Conservation (phyloP, 2,329 filamentous ascomycete genomes). For the Dactylellina parvicollis region DNA sequence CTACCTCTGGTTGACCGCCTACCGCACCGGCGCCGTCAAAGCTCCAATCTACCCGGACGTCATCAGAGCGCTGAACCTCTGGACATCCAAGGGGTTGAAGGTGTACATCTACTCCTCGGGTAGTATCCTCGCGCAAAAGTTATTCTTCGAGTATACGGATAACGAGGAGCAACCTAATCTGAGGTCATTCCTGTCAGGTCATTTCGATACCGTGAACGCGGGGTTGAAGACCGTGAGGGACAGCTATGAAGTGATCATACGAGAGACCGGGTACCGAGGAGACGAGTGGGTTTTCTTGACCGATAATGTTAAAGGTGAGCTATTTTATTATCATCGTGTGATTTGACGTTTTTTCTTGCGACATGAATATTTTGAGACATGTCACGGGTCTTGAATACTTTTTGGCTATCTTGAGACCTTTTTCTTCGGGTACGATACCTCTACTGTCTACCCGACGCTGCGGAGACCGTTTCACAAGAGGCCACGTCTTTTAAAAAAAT, state of each 20-base stretch:
- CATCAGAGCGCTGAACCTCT: slow-evolving; percentile 69
- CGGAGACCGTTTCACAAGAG: neutral
- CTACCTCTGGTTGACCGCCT: slow-evolving; percentile 79
- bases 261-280: slow-evolving; percentile 64
- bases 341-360: slow-evolving; percentile 5
- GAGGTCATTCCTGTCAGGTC: slow-evolving; percentile 70
- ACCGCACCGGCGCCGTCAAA: slow-evolving; percentile 73
- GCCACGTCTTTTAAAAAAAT: neutral
- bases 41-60: slow-evolving; percentile 81
- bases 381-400: no score
- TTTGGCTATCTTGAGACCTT: neutral
- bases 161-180: slow-evolving; percentile 70
- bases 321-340: neutral
- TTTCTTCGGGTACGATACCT: no score
- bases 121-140: slow-evolving; percentile 80
- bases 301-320: slow-evolving; percentile 73
- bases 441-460: neutral
- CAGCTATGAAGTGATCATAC: slow-evolving; percentile 75
- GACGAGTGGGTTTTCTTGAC: slow-evolving; percentile 78
- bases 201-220: slow-evolving; percentile 84
- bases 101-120: slow-evolving; percentile 85
- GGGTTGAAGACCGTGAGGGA: slow-evolving; percentile 74
- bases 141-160: slow-evolving; percentile 76
- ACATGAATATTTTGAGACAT: no score
- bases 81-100: slow-evolving; percentile 66